A percentile compares a stretch with the other conserved stretches of the same genome.
phyloP scores from a whole-genome alignment of 176 grass and related monocot genomes.

The Stipa capillata region DNA sequence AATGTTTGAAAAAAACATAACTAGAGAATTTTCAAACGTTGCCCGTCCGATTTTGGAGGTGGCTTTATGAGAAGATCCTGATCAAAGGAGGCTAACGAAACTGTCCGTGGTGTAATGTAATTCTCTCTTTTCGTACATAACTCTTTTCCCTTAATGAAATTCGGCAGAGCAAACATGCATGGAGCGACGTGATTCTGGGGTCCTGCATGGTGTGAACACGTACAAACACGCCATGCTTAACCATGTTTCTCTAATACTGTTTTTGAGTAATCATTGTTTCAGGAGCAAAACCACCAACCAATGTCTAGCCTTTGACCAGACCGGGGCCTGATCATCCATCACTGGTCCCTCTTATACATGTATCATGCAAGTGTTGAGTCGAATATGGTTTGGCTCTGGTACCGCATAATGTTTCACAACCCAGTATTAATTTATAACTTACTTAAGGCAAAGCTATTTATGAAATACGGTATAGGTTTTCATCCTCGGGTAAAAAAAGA shows the following conservation, averaged over 20 bases:
- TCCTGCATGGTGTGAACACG: neutral
- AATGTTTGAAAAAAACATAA: too few species aligned
- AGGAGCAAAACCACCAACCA: constrained; percentile 9
- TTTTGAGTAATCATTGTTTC: constrained; percentile 10
- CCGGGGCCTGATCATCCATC: neutral
- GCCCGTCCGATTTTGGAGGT: too few species aligned
- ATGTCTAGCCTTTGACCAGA: neutral
- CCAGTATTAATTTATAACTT: neutral
- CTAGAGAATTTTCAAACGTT: too few species aligned
- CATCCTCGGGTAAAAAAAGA: neutral
- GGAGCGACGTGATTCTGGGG: neutral
- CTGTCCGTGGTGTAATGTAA: too few species aligned
- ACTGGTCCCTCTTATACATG: neutral
- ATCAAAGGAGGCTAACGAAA: too few species aligned
- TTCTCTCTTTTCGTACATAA: too few species aligned
- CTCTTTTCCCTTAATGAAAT: too few species aligned
- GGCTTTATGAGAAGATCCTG: too few species aligned
- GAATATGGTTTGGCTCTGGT: neutral
- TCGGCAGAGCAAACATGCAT: neutral
- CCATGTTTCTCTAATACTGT: neutral
- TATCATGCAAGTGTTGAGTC: neutral
- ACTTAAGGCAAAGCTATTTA: neutral
- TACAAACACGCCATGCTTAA: neutral
- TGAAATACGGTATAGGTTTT: neutral
- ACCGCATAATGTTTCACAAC: neutral